These are phyloP conservation scores for Ordospora pajunii DNA, from an alignment of 371 early-diverging fungal species.

Conservation along the genomic window DNA sequence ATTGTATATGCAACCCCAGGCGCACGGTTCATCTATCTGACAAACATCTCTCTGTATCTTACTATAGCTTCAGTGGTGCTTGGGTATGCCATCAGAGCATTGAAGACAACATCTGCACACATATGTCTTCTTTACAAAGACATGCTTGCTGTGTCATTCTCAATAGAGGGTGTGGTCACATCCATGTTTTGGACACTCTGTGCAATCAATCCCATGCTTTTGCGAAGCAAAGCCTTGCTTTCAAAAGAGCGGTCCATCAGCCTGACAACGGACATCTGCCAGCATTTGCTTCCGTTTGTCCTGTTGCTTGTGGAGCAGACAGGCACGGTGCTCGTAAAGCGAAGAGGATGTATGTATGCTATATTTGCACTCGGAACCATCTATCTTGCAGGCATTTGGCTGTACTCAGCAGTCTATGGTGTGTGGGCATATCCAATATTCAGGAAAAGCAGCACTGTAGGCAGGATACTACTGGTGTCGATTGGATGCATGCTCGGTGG, in stretches of 20 bases:
- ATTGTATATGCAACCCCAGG: not conserved
- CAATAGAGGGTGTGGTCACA: slow-evolving; percentile 17
- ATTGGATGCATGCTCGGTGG: not conserved
- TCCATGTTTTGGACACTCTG: slow-evolving; percentile 18
- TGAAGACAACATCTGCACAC: too few species aligned
- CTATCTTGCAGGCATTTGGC: not conserved
- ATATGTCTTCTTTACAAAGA: not conserved
- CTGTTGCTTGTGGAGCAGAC: not conserved
- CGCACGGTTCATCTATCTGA: slow-evolving; percentile 17
- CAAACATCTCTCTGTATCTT: slow-evolving; percentile 4
- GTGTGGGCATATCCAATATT: not conserved
- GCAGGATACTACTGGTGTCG: not conserved
- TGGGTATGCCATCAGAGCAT: not conserved
- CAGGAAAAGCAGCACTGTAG: not conserved
- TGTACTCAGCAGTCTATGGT: not conserved
- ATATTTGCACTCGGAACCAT: not conserved
- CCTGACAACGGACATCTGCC: slow-evolving; percentile 11
- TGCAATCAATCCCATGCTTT: not conserved
- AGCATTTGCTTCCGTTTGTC: slow-evolving; percentile 17
- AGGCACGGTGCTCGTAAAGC: not conserved
- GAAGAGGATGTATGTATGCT: not conserved
- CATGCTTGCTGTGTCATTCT: not conserved
- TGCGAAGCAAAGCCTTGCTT: not conserved
- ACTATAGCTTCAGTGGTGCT: slow-evolving; percentile 5
- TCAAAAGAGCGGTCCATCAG: not conserved